A percentile compares a stretch with the other conserved stretches of the same genome.
Conservation (phyloP, 1,284 basidiomycete genomes). For the Limonomyces culmigenus region DNA sequence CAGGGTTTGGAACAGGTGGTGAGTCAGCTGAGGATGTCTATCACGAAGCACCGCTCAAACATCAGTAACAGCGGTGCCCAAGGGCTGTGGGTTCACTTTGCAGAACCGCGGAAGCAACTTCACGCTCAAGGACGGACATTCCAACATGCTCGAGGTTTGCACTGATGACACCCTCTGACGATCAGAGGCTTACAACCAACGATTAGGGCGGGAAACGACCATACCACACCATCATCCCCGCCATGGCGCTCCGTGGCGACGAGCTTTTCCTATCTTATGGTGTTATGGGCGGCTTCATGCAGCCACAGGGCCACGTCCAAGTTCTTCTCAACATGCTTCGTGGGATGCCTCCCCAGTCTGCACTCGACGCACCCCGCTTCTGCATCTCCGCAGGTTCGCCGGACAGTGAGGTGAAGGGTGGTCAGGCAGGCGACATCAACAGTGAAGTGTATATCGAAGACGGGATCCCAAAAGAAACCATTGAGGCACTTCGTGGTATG, state of each 20-base stretch:
- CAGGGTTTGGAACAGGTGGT: slow-evolving; percentile 70
- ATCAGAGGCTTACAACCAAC: neutral
- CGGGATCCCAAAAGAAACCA: slow-evolving; percentile 44
- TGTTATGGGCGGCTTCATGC: slow-evolving; percentile 95
- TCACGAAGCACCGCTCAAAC: slow-evolving; percentile 3
- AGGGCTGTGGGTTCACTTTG: slow-evolving; percentile 88
- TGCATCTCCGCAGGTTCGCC: slow-evolving; percentile 80
- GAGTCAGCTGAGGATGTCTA: slow-evolving; percentile 2
- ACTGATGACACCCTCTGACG: neutral
- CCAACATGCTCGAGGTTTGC: slow-evolving; percentile 56
- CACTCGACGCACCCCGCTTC: slow-evolving; percentile 89
- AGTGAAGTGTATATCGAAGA: slow-evolving; percentile 84
- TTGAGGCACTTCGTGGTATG: slow-evolving; percentile 46
- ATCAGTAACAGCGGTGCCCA: slow-evolving; percentile 51
- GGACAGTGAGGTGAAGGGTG: slow-evolving; percentile 32
- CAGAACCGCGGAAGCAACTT: slow-evolving; percentile 90
- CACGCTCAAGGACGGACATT: slow-evolving; percentile 62
- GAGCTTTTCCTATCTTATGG: slow-evolving; percentile 83
- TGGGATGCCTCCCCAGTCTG: slow-evolving; percentile 70
- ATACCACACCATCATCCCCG: slow-evolving; percentile 94
- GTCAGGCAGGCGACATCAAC: slow-evolving; percentile 48
- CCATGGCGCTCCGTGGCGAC: slow-evolving; percentile 66
- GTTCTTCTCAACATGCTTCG: slow-evolving; percentile 85
- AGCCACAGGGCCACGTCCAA: slow-evolving; percentile 89
- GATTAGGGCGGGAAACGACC: slow-evolving; percentile 69